Percentiles rank a stretch among this genome's conserved stretches.
Evolutionary conservation across 768 basidiomycete species (phyloP).

Genomic region (Myochromella boudieri): DNA sequence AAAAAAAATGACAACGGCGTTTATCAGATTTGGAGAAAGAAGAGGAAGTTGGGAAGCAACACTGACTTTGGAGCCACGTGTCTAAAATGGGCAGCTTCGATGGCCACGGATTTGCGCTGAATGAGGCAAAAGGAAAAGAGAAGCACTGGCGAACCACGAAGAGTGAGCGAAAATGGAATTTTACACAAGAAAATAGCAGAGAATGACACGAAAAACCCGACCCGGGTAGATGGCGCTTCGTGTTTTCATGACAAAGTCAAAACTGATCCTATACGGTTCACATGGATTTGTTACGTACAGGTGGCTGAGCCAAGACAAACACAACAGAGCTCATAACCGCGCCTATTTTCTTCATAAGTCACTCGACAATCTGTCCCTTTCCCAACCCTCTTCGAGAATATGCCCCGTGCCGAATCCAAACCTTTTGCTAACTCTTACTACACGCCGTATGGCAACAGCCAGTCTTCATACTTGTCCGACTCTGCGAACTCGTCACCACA

Average conservation of each 20-base stretch:
- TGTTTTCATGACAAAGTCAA: constrained; percentile 26
- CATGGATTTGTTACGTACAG: constrained; percentile 33
- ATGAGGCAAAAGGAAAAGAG: constrained; percentile 13
- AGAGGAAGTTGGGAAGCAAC: constrained; percentile 7
- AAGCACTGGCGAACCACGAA: constrained; percentile 10
- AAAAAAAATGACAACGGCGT: constrained; percentile 4
- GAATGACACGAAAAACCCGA: constrained; percentile 18
- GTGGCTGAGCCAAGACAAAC: constrained; percentile 31
- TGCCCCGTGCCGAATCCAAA: constrained; percentile 40
- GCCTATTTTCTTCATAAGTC: constrained; percentile 19
- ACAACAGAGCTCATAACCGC: constrained; percentile 25
- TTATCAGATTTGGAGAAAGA: neutral
- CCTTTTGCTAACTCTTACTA: constrained; percentile 28
- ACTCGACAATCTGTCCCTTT: constrained; percentile 19
- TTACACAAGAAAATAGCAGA: constrained; percentile 11
- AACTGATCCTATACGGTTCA: constrained; percentile 24
- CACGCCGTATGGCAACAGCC: constrained; percentile 20
- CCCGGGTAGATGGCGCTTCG: constrained; percentile 20
- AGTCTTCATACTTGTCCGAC: constrained; percentile 24
- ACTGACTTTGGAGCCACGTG: constrained; percentile 12
- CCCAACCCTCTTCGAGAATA: constrained; percentile 20
- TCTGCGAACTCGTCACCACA: constrained; percentile 26
- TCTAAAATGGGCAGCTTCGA: constrained; percentile 8
- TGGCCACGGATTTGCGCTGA: constrained; percentile 17
- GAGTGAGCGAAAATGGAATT: too few relatives aligned